phyloP scores from a whole-genome alignment of 306 rosid genomes.

The Castanea crenata region DNA sequence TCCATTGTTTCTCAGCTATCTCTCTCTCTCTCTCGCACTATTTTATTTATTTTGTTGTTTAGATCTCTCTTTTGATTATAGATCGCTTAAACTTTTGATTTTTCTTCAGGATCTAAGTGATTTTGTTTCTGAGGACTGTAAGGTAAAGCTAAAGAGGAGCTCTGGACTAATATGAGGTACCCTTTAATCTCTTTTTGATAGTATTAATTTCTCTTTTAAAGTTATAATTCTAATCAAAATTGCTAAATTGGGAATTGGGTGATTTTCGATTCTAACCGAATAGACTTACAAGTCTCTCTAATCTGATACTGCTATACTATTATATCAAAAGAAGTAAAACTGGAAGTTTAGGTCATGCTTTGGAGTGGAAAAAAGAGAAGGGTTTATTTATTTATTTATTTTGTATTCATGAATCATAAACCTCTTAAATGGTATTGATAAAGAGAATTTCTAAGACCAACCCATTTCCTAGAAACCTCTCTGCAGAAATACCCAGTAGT shows the following conservation, averaged over 20 bases:
- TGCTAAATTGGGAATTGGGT: background rate
- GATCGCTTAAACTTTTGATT: constrained; percentile 19
- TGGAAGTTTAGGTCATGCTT: background rate
- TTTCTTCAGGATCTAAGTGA: constrained; percentile 23
- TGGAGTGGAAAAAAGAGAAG: background rate
- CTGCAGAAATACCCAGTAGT: background rate
- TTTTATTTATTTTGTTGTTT: background rate
- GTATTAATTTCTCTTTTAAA: background rate
- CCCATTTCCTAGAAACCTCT: background rate
- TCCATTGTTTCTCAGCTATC: constrained; percentile 19
- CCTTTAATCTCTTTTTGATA: background rate
- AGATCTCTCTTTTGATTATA: background rate
- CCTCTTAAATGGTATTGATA: background rate
- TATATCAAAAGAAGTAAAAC: background rate
- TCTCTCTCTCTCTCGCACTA: background rate
- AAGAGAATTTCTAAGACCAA: background rate
- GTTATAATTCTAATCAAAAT: background rate
- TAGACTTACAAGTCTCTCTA: background rate
- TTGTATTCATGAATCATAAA: background rate
- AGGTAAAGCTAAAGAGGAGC: background rate
- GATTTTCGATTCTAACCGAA: background rate
- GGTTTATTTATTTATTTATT: background rate
- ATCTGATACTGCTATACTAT: background rate
- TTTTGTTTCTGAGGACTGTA: constrained; percentile 3
- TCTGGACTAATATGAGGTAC: constrained; percentile 14